Conservation (phyloP, 257 asterid genomes). For the Thymus mandschuricus region DNA sequence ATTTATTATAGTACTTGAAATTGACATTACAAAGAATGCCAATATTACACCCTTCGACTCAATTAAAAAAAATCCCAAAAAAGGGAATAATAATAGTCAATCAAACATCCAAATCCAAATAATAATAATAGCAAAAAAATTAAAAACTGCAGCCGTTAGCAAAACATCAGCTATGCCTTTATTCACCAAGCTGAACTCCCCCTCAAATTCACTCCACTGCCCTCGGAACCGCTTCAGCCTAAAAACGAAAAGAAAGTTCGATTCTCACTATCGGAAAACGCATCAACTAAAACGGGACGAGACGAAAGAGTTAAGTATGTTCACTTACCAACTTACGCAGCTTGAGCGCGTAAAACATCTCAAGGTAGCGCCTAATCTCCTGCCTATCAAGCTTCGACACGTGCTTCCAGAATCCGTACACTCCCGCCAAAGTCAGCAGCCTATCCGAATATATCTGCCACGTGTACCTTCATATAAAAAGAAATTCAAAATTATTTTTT, state of each 20-base stretch:
- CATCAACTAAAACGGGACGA: no score
- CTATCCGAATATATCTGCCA: conserved; percentile 93
- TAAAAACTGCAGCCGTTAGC: conserved; percentile 8
- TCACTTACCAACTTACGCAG: conserved; percentile 77
- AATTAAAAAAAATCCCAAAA: background rate
- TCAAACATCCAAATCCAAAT: no score
- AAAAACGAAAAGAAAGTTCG: background rate
- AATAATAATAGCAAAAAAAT: background rate
- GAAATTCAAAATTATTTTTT: background rate
- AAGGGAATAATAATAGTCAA: background rate
- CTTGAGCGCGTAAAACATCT: conserved; percentile 89
- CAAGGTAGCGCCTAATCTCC: conserved; percentile 85
- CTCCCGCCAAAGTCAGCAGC: conserved; percentile 84
- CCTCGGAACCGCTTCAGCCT: conserved; percentile 88
- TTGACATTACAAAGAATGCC: conserved; percentile 3
- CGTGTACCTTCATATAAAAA: conserved; percentile 54
- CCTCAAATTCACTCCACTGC: conserved; percentile 57
- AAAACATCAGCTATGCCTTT: conserved; percentile 9
- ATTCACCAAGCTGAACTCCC: conserved; percentile 8
- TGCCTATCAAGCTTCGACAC: conserved; percentile 87
- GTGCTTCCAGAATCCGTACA: conserved; percentile 91
- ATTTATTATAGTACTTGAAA: conserved; percentile 18
- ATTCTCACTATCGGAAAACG: no score
- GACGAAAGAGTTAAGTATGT: no score
- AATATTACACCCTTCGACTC: conserved; percentile 26